Base-by-base conservation (phyloP, 495 filamentous ascomycete species). In the Aspergillus cristatus region DNA sequence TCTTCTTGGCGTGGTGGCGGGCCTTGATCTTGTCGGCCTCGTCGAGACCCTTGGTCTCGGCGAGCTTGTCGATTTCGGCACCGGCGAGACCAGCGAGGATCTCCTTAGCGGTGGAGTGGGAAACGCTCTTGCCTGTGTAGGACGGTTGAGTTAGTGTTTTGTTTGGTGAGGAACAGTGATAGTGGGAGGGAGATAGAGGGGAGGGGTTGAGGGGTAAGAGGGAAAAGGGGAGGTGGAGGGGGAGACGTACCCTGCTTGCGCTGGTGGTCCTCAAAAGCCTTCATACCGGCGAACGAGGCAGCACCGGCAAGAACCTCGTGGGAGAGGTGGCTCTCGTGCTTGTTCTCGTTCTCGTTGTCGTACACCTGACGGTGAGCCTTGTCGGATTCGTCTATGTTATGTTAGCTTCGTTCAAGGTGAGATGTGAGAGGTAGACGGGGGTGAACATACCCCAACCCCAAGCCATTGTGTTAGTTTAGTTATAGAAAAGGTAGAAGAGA, bases 221-320 rank as follows among this genome's bases (percentile, higher is more conserved):
- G 13, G 6, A 28, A 32, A 13, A 2, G 14, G 13, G 20, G 26
- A 34, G 35, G 37, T 14, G 32, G 16, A 29, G 30, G 37, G 28
- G 14, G 14, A 14, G 26, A 45, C 67, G 32, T 70, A 81, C 81
- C 83, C 62, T 86, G 67, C 39, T 66, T 69, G 54, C 81, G 79
- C 64, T 86, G 78, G 40, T 77, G 65, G 57, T 87, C 77, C 60
- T 89, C 84, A 56, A 78, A 89, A 12, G 76, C 62, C 70, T 86
- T 85, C 72, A 91, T 81, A 41, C 74, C 84, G 45, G 76, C 83
- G 51, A 89, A 88, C 42, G 82, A 77, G 34, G 82, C 84, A 32
- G 75, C 85, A 34, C 82, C 82, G 50, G 79, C 82, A 37, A 87
- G 51, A 26, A 84, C 53, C 62, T 89, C 83, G 60, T 89, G 84